Evolutionary conservation across 352 stramenopile species (phyloP), one percentile per base, ranked within the genome.

Genomic region (Pythium myriotylum): DNA sequence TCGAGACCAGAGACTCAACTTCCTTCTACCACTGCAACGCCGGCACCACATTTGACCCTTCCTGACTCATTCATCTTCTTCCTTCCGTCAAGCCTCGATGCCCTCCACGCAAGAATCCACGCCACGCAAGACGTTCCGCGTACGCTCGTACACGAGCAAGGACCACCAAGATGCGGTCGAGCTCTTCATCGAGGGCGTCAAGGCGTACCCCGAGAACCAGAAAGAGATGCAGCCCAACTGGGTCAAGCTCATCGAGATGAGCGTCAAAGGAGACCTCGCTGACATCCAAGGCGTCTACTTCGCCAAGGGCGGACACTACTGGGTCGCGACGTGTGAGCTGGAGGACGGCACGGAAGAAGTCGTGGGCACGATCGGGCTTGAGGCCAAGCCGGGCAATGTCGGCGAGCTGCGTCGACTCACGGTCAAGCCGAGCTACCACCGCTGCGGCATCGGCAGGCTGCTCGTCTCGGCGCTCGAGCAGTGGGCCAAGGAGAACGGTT

Each of bases 321-420:
- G 74, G 72, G 74, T 84, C 48, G 77, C 72, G 40, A 67, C n/a
- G n/a, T n/a, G n/a, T n/a, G n/a, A n/a, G n/a, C n/a, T 59, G 6
- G 40, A 52, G 0, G 56, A 70, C 29, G 10, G 46, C 10, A 57
- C 68, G n/a, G 33, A 60, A 17, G 50, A 48, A 24, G 20, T 58
- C 23, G 24, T 76, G 1, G 68, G 70, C 16, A 80, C 73, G 54
- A 63, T 77, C 0, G 74, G 47, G 0, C 47, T 81, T 35, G 63
- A 81, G 43, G 17, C 12, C 26, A 81, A 74, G 37, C 9, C 2
- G 1, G 39, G 72, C 6, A 42, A 39, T 8, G 51, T 70, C 45
- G 69, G 62, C 19, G 69, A 80, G 49, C 45, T 84, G 49, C 69
- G 78, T 1, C 72, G 78, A 50, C 66, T 88, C 69, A 82, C 76